Base-by-base conservation (phyloP, 192 early-diverging fungal species). In the Geranomyces variabilis region DNA sequence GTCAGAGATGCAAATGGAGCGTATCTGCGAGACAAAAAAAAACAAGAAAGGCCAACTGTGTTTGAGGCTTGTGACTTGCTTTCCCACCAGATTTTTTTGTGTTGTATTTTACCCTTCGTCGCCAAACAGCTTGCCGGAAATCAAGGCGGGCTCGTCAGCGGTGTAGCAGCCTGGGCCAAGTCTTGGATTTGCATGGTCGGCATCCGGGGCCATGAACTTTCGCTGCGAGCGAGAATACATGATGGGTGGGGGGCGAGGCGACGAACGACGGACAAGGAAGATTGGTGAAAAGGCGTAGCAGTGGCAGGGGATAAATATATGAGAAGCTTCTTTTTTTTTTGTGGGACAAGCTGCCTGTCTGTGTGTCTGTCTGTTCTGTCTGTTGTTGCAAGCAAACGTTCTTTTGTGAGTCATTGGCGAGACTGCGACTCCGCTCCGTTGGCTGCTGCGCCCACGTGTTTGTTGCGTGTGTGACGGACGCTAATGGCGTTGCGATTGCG, bases 121-220 rank as follows among this genome's bases (percentile, higher is more conserved):
- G 21, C 80, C 80, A 29, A 78, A 29, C n/a, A 74, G 47, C 70
- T 86, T 86, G 6, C 84, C 84, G 3, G 79, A 78, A 48, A 77
- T 47, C 41, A 80, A 63, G 2, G 72, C 72, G 14, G 71, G 49
- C 26, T 77, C 80, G 58, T 86, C 82, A 28, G 67, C 51, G 17
- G 80, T 80, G 73, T 86, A 86, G 70, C 82, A 81, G 15, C 84
- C 84, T 26, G 84, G 84, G 0, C 84, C 84, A 17, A 86, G 75
- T 33, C 79, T 79, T 26, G 84, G 84, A 67, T 85, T 85, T 3
- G 83, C 83, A 68, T 80, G 81, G 58, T 83, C 81, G 3, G 71
- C 63, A 31, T 78, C 77, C 21, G 84, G 79, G 21, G 66, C 67
- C 31, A 85, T 72, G 48, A 85, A 85, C 67, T 78, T 77, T 57